Conservation (phyloP, 176 grass and related monocot species). For the Juncus effusus region DNA sequence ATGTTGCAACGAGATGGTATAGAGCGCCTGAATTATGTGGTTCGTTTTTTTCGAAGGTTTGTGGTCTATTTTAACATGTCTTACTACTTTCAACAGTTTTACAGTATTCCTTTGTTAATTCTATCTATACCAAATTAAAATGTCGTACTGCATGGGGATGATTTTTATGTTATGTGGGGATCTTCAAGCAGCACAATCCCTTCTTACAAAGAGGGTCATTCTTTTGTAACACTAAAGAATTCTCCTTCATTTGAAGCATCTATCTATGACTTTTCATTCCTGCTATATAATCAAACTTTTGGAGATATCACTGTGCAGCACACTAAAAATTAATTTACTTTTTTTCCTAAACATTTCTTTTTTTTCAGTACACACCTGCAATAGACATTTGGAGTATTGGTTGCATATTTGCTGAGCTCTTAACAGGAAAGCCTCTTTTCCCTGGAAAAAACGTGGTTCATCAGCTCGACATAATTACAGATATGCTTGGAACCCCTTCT, state of each 20-base stretch:
- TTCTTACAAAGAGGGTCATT: too few relatives aligned
- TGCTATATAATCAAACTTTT: background rate
- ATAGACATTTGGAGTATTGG: conserved; percentile 99
- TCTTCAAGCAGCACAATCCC: too few relatives aligned
- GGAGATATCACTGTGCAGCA: background rate
- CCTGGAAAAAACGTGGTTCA: conserved; percentile 97
- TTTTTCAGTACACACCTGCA: conserved; percentile 81
- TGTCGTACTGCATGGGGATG: background rate
- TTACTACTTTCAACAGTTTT: background rate
- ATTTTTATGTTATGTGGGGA: too few relatives aligned
- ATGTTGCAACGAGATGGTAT: conserved; percentile 99
- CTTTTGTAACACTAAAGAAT: too few relatives aligned
- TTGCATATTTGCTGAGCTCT: conserved; percentile 86
- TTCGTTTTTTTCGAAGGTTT: conserved; percentile 92
- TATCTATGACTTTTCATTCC: background rate
- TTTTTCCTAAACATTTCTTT: too few relatives aligned
- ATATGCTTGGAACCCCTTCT: conserved; percentile 86
- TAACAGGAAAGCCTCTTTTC: conserved; percentile 92
- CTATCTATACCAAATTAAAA: background rate
- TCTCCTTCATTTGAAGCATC: too few relatives aligned
- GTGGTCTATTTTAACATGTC: conserved; percentile 15
- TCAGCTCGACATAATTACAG: conserved; percentile 91
- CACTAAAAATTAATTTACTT: too few relatives aligned
- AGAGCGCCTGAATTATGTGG: conserved; percentile 95
- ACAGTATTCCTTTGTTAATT: background rate